phyloP scores from a whole-genome alignment of 202 grass and related monocot species.

The Cymbopogon flexuosus region DNA sequence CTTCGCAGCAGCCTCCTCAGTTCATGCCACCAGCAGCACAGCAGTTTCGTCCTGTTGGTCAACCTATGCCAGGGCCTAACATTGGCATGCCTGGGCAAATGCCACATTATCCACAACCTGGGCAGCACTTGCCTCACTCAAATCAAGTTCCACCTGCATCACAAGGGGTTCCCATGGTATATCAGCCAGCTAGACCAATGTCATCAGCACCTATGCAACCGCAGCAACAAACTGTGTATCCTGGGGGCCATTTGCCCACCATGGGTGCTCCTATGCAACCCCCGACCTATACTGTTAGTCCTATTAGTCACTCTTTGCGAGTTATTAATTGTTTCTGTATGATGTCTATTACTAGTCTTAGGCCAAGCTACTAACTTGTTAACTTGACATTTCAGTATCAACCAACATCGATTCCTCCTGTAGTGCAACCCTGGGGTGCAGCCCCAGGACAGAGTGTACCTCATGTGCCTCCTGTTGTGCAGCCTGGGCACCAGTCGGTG shows the following conservation, averaged over 20 bases:
- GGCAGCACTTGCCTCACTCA: conserved; percentile 50
- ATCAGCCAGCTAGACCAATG: conserved; percentile 58
- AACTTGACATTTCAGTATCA: conserved; percentile 52
- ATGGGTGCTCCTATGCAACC: conserved; percentile 57
- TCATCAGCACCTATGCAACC: conserved; percentile 49
- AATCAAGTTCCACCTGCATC: conserved; percentile 52
- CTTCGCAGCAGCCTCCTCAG: conserved; percentile 54
- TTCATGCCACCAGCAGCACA: conserved; percentile 59
- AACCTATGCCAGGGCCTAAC: conserved; percentile 51
- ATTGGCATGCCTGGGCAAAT: conserved; percentile 52
- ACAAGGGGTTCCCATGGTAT: conserved; percentile 65
- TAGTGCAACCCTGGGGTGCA: conserved; percentile 61
- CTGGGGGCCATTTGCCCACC: conserved; percentile 49
- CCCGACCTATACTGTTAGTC: conserved; percentile 67
- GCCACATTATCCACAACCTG: conserved; percentile 51
- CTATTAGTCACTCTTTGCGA: neutral
- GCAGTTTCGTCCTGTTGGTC: conserved; percentile 64
- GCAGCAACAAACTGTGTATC: conserved; percentile 39
- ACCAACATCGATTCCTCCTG: conserved; percentile 42
- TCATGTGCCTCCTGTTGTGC: conserved; percentile 41
- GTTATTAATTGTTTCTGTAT: neutral
- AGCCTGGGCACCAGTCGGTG: conserved; percentile 43
- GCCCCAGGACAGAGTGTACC: conserved; percentile 43
- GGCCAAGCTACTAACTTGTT: conserved; percentile 25
- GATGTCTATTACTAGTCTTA: neutral